These are phyloP conservation scores for Mycosarcoma mackinlayi DNA, from an alignment of 1,284 basidiomycete species.

Conservation along the genomic window DNA sequence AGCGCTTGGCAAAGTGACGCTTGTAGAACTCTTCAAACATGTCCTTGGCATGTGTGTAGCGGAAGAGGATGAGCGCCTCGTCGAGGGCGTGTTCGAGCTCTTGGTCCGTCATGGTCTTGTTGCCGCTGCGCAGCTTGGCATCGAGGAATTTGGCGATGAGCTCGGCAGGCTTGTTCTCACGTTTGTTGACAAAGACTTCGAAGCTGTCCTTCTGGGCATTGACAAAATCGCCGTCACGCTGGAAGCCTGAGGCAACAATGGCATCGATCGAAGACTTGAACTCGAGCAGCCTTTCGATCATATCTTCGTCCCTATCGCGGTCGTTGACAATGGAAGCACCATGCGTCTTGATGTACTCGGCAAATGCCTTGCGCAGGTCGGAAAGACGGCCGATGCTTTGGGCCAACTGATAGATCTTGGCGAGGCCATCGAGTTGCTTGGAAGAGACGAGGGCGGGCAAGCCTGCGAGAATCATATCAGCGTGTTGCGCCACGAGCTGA, in stretches of 20 bases:
- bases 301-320: constrained; percentile 54
- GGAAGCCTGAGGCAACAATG: constrained; percentile 45
- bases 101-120: constrained; percentile 77
- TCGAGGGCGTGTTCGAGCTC: constrained; percentile 80
- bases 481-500: constrained; percentile 47
- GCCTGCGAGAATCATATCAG: constrained; percentile 35
- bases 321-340: constrained; percentile 58
- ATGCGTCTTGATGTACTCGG: constrained; percentile 44
- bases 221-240: constrained; percentile 60
- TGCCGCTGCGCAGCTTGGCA: constrained; percentile 84
- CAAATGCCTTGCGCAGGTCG: constrained; percentile 47
- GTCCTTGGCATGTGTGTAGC: constrained; percentile 76
- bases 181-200: constrained; percentile 80
- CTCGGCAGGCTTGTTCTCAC: constrained; percentile 89
- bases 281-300: constrained; percentile 60
- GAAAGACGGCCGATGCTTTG: constrained; percentile 39
- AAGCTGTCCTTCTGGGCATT: constrained; percentile 77
- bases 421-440: constrained; percentile 28
- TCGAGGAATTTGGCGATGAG: constrained; percentile 94
- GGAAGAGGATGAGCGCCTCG: constrained; percentile 82
- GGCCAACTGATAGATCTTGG: constrained; percentile 41
- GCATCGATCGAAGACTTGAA: constrained; percentile 54
- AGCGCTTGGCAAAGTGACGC: constrained; percentile 84
- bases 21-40: constrained; percentile 86
- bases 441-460: constrained; percentile 49